Evolutionary conservation across 2,329 filamentous ascomycete species (phyloP), one percentile per base, ranked within the genome.

Genomic region (Colletotrichum gigasporum): DNA sequence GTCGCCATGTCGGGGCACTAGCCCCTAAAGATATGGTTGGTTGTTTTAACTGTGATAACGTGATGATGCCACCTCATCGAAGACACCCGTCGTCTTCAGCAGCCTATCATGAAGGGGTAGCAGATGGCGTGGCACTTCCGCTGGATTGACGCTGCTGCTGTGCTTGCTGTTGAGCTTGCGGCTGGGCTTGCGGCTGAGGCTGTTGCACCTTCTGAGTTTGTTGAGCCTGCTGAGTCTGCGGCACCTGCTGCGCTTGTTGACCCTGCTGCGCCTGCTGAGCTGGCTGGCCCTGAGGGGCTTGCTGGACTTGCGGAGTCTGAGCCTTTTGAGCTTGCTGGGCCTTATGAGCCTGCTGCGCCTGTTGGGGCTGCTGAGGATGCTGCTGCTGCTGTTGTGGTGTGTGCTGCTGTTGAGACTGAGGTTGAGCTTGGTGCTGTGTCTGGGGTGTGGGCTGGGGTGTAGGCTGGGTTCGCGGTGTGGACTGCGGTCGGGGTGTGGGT

Each of bases 311-410:
- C 24, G 52, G 18, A 26, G 50, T 55, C 63, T 68, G 70, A 18
- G 70, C 67, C n/a, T 74, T 72, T 3, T 67, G 70, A 24, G 55
- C 55, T 32, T 68, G 63, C 24, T 61, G 48, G n/a, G n/a, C n/a
- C n/a, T 65, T 69, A 18, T 70, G 71, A 1, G 68, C 67, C 2
- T 70, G 70, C 8, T 72, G 72, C 7, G 76, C 73, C 64, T 77
- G 69, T 6, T 71, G n/a, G n/a, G n/a, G 71, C 6, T 76, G 75
- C 26, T 80, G 78, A 64, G 85, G 82, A 64, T 87, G 85, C 26
- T 85, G 83, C 42, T 85, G 54, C 18, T 48, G 54, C 22, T 35
- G 44, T 20, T 54, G 51, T 24, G 45, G 45, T 12, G 54, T 48
- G 2, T 41, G 47, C 20, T 39, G 44, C 7, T 35, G 44, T n/a